phyloP scores from a whole-genome alignment of 2,329 filamentous ascomycete species.

The Drechslerella coelobrocha region DNA sequence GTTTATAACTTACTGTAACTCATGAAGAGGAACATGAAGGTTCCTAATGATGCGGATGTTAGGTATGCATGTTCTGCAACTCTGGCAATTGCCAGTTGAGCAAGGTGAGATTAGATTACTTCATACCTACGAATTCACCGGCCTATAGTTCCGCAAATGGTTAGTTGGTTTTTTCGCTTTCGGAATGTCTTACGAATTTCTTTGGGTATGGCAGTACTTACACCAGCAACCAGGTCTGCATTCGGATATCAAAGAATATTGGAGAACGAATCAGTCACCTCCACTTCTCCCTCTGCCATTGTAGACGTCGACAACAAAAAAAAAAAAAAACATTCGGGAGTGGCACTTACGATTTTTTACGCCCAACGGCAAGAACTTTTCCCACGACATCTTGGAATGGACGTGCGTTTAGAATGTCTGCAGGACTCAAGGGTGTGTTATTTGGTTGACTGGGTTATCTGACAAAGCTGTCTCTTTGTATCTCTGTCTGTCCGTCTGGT shows the following conservation, averaged over 20 bases:
- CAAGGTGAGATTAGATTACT: no score
- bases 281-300: no score
- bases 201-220: conserved; percentile 25
- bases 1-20: conserved; percentile 25
- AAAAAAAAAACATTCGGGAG: not conserved
- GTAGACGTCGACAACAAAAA: not conserved
- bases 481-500: not conserved
- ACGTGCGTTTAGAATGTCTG: conserved; percentile 3
- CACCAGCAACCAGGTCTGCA: conserved; percentile 42
- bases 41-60: conserved; percentile 39
- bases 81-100: no score
- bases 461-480: not conserved
- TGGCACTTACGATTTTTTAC: conserved; percentile 43
- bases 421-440: not conserved
- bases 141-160: conserved; percentile 10
- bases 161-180: conserved; percentile 6
- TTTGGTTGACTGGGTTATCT: not conserved
- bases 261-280: not conserved
- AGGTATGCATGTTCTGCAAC: conserved; percentile 10
- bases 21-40: conserved; percentile 44
- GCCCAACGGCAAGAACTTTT: conserved; percentile 15
- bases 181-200: no score
- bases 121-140: conserved; percentile 43
- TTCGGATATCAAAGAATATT: not conserved
- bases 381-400: conserved; percentile 15